Base-by-base conservation (phyloP, 1,284 basidiomycete genomes). In the Boletus sp. region DNA sequence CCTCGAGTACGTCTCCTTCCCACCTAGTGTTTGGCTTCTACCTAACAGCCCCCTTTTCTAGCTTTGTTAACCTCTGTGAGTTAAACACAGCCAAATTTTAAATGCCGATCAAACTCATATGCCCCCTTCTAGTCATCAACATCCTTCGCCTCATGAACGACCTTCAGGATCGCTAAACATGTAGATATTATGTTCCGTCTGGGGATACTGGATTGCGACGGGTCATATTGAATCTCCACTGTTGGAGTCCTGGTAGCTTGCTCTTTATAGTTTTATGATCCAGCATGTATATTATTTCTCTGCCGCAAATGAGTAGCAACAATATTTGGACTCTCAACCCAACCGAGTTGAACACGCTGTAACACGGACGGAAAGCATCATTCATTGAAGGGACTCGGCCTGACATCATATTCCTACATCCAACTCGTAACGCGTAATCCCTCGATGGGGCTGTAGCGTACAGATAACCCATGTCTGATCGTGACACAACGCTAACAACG, bases 51-150 rank as follows among this genome's bases (percentile, higher is more conserved):
- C 49, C 22, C 48, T 47, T 26, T 33, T n/a, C 16, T 46, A 81
- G 80, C 59, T 85, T 86, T 61, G 73, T 86, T 64, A 86, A 91
- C 61, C 77, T 92, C 44, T 92, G 81, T 84, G 67, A 67, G 81
- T 70, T 40, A n/a, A 49, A n/a, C 36, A 16, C 8, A 2, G 5
- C 9, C n/a, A n/a, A n/a, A 5, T 22, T 9, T 35, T 16, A 10
- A 16, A 14, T 13, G 17, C 25, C 7, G 13, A 35, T 32, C 30
- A 20, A 37, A 36, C 46, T 48, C 19, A 53, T 30, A 44, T 8
- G 2, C 35, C 37, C 60, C 5, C 52, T 41, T 41, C 48, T 44
- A 84, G 82, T 92, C 77, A 69, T 92, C 57, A 85, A 76, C 64
- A 85, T 92, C 55, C 75, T 89, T 41, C 82, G 87, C 53, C 72